Conservation (phyloP, 306 rosid species). For the Erythrophleum fordii region DNA sequence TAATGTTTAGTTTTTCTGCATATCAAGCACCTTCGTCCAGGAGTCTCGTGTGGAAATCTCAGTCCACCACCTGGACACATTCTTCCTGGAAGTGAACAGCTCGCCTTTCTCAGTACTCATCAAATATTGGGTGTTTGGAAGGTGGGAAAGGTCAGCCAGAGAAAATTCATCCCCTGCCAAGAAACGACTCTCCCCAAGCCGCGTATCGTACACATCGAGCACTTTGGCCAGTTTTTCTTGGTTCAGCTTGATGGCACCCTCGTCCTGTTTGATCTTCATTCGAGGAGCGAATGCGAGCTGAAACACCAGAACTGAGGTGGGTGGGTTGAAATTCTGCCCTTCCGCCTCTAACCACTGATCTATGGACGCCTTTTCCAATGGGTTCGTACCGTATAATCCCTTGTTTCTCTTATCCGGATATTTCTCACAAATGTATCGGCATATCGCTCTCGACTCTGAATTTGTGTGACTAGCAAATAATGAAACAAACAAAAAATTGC, state of each 20-base stretch:
- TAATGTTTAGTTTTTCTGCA: conserved; percentile 42
- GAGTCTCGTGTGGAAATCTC: conserved; percentile 74
- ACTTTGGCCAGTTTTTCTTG: conserved; percentile 69
- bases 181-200: conserved; percentile 64
- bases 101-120: conserved; percentile 44
- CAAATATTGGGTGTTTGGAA: conserved; percentile 77
- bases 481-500: background rate
- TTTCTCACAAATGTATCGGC: conserved; percentile 86
- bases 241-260: conserved; percentile 52
- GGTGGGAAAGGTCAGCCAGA: conserved; percentile 86
- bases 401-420: conserved; percentile 59
- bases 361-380: conserved; percentile 70
- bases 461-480: background rate
- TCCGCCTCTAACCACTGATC: conserved; percentile 92
- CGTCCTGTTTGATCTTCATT: conserved; percentile 78
- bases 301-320: conserved; percentile 65
- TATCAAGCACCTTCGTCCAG: conserved; percentile 64
- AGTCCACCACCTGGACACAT: conserved; percentile 83
- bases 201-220: conserved; percentile 67
- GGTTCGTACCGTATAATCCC: conserved; percentile 67
- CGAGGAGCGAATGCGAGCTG: conserved; percentile 85
- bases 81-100: conserved; percentile 56
- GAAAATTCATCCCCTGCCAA: conserved; percentile 81
- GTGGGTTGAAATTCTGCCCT: conserved; percentile 79
- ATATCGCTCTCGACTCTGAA: conserved; percentile 82